A percentile compares a stretch with the other conserved stretches of the same genome.
phyloP scores from a whole-genome alignment of 1,284 basidiomycete species.

The Fomitiporia mediterranea region DNA sequence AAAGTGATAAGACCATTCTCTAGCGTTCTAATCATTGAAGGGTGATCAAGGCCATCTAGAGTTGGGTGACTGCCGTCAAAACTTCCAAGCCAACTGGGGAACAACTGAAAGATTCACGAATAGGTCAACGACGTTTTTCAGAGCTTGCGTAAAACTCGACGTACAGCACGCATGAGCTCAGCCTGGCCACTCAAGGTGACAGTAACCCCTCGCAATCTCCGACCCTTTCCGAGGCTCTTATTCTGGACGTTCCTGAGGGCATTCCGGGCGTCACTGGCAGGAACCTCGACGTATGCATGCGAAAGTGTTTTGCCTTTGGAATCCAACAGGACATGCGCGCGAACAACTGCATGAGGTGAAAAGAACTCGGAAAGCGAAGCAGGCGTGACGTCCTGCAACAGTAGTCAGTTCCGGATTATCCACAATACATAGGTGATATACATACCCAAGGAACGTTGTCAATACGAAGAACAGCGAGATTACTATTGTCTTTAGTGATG shows the following conservation, averaged over 20 bases:
- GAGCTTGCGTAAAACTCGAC: conserved; percentile 25
- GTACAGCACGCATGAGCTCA: conserved; percentile 71
- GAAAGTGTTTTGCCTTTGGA: conserved; percentile 74
- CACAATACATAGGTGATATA: conserved; percentile 18
- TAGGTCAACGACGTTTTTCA: not conserved
- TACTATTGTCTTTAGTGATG: too few species aligned
- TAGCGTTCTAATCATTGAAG: conserved; percentile 49
- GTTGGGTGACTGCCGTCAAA: conserved; percentile 67
- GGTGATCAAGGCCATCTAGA: conserved; percentile 52
- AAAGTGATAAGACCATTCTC: conserved; percentile 61
- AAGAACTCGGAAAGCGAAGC: conserved; percentile 63
- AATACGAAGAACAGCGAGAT: conserved; percentile 70
- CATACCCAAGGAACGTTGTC: conserved; percentile 83
- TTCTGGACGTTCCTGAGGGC: conserved; percentile 56
- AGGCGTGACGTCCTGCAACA: conserved; percentile 69
- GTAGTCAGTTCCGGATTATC: conserved; percentile 8
- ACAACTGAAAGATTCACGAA: conserved; percentile 42
- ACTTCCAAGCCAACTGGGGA: conserved; percentile 73
- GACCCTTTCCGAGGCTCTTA: conserved; percentile 62
- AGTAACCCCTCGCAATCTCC: conserved; percentile 72
- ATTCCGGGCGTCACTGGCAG: conserved; percentile 52
- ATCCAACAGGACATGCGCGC: conserved; percentile 72
- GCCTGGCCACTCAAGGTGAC: conserved; percentile 71
- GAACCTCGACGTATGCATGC: conserved; percentile 74
- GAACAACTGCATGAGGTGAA: conserved; percentile 52